Evolutionary conservation across 1,139 yeast genomes (phyloP).

Genomic region (Suhomyces bribrorum): DNA sequence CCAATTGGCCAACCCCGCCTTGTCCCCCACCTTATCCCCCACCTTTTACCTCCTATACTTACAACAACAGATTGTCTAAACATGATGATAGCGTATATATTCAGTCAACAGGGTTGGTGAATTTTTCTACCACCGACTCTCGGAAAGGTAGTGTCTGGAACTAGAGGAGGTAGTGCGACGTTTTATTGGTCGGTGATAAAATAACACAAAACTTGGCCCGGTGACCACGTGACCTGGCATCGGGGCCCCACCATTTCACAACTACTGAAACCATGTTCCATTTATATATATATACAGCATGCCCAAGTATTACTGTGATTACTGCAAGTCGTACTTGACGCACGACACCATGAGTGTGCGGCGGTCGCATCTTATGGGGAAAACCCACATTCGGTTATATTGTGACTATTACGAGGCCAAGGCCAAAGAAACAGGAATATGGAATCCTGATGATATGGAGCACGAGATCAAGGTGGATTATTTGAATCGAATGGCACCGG

Average conservation of each 20-base stretch:
- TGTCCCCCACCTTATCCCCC: too few relatives aligned
- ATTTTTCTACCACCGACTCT: constrained; percentile 21
- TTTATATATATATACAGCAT: too few relatives aligned
- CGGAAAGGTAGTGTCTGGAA: constrained; percentile 20
- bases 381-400: constrained; percentile 72
- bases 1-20: too few relatives aligned
- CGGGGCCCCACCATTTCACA: too few relatives aligned
- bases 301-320: constrained; percentile 79
- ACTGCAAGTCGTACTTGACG: constrained; percentile 81
- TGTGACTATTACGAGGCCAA: constrained; percentile 73
- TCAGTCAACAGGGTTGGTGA: constrained; percentile 5
- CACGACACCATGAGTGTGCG: constrained; percentile 90
- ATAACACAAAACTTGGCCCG: constrained; percentile 5
- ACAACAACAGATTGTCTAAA: constrained; percentile 48
- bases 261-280: background rate
- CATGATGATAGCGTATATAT: constrained; percentile 20
- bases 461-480: constrained; percentile 42
- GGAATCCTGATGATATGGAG: constrained; percentile 41
- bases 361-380: constrained; percentile 78
- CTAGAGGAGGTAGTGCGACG: constrained; percentile 5
- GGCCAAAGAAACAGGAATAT: constrained; percentile 51
- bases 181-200: constrained; percentile 13
- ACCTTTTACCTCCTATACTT: constrained; percentile 16
- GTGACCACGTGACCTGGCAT: constrained; percentile 9
- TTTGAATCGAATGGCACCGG: constrained; percentile 50